Base-by-base conservation (phyloP, 129 eudicot species). In the Glebionis coronaria region DNA sequence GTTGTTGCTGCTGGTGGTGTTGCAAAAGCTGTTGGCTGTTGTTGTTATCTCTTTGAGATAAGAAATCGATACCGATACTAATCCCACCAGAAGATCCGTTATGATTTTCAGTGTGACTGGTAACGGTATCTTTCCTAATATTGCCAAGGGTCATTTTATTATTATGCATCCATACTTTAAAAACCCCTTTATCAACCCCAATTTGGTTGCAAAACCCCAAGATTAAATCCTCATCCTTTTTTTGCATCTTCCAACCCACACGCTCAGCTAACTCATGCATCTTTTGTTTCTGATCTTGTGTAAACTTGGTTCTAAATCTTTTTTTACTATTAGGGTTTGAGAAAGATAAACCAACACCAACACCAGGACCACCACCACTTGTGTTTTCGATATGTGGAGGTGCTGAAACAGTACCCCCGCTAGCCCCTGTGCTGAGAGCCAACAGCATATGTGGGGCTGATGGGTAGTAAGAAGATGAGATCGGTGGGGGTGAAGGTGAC, bases 81-180 rank as follows among this genome's bases (percentile, higher is more conserved):
- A 51, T 38, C 9, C 0, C 71, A 25, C 71, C 70, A 25, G 67
- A 28, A 8, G 67, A 67, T 29, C 78, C 78, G 13, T 64, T 74
- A 14, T 61, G 69, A n/a, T 59, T 70, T 18, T 23, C 56, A 40
- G 16, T 60, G 44, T 66, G 65, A 64, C 12, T 27, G 16, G 7
- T 15, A 53, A 64, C 75, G 47, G 60, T 69, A 62, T 79, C 84
- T 49, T 57, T 38, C 49, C 68, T 79, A 42, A 78, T 83, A 0
- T 76, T 78, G 0, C 93, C 93, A 3, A 78, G 72, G 49, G 84
- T 90, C 80, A 78, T 86, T 75, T 90, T 90, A 68, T 90, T 90
- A 53, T 90, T 90, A 49, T 90, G 97, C 97, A 90, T 90, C 97
- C 97, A 90, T 0, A 90, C 97, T 28, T 90, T 90, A 55, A 90